Evolutionary conservation across 306 rosid species (phyloP).

Genomic region (Parietaria judaica): DNA sequence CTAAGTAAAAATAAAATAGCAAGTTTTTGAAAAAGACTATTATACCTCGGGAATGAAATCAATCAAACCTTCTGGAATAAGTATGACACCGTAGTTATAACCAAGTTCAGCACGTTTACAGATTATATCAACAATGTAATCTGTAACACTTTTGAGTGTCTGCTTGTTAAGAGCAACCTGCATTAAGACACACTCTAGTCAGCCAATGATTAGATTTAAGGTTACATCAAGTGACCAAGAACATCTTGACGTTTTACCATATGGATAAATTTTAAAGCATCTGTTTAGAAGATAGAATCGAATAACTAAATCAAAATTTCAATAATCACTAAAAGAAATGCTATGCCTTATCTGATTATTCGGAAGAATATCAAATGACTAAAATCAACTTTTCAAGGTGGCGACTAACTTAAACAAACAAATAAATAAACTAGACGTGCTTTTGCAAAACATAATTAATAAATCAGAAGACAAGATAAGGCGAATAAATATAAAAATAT

Average conservation of each 20-base stretch:
- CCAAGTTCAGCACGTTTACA: constrained; percentile 63
- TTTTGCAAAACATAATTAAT: not conserved
- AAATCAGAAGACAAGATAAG: not conserved
- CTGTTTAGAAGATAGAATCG: too few relatives aligned
- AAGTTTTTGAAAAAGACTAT: constrained; percentile 14
- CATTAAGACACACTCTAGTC: constrained; percentile 24
- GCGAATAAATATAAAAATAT: constrained; percentile 12
- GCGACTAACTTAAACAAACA: not conserved
- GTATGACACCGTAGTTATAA: constrained; percentile 91
- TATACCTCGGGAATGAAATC: constrained; percentile 99
- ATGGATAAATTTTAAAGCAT: too few relatives aligned
- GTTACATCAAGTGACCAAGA: not conserved
- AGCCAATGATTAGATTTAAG: not conserved
- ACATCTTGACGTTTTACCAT: not conserved
- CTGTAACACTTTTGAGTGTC: constrained; percentile 93
- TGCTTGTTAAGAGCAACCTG: constrained; percentile 95
- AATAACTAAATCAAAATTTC: too few relatives aligned
- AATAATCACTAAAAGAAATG: too few relatives aligned
- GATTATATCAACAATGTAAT: constrained; percentile 78
- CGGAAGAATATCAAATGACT: not conserved
- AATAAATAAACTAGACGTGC: not conserved
- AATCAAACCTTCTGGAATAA: constrained; percentile 96
- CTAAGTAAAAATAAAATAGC: not conserved
- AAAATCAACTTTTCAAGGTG: not conserved
- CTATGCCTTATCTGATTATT: not conserved